Conservation (phyloP, 225 moss, liverwort and hornwort genomes). For the Sphagnum tenellum region DNA sequence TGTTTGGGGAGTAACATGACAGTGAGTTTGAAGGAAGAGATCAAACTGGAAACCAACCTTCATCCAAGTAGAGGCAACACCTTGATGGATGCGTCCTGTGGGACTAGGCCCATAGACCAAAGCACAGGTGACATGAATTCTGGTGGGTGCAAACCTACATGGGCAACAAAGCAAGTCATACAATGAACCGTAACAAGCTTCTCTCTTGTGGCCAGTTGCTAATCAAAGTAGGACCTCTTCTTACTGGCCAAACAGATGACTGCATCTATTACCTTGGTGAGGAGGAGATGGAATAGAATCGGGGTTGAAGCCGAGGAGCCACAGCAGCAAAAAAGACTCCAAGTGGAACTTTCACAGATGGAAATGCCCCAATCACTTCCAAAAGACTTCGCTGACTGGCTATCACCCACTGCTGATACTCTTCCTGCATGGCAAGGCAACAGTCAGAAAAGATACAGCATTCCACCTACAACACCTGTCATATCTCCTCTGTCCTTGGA, state of each 20-base stretch:
- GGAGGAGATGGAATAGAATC: slow-evolving; percentile 97
- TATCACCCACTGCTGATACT: slow-evolving; percentile 64
- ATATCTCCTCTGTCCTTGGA: too few relatives aligned
- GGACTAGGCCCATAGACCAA: slow-evolving; percentile 8
- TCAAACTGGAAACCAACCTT: not conserved
- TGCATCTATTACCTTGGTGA: slow-evolving; percentile 39
- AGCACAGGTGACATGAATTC: slow-evolving; percentile 13
- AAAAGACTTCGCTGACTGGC: slow-evolving; percentile 65
- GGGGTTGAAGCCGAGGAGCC: slow-evolving; percentile 61
- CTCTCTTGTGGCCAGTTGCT: too few relatives aligned
- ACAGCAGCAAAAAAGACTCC: slow-evolving; percentile 93
- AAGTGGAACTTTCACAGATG: slow-evolving; percentile 67
- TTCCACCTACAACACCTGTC: too few relatives aligned
- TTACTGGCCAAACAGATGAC: too few relatives aligned
- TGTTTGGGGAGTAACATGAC: too few relatives aligned
- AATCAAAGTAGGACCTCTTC: too few relatives aligned
- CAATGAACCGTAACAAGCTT: not conserved
- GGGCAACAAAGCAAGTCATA: not conserved
- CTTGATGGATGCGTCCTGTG: slow-evolving; percentile 9
- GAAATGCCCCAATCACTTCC: slow-evolving; percentile 75
- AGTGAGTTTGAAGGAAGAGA: too few relatives aligned
- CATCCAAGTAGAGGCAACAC: slow-evolving; percentile 14
- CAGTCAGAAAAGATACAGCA: not conserved
- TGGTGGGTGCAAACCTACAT: slow-evolving; percentile 4
- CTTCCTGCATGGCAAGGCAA: slow-evolving; percentile 31